Base-by-base conservation (phyloP, 768 basidiomycete species). In the Holtermannia corniformis region DNA sequence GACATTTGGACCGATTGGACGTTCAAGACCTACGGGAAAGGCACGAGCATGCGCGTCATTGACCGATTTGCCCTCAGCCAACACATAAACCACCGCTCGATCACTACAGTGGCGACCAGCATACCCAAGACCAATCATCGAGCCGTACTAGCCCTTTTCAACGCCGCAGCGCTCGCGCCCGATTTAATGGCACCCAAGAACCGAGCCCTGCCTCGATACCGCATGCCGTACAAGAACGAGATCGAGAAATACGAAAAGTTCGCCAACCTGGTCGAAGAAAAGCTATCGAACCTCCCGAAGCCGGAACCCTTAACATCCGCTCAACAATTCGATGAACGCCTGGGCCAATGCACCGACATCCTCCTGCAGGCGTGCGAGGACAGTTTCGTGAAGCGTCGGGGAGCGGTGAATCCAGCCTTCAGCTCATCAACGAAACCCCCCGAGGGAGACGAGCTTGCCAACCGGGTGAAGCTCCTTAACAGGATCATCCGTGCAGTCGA, bases 241-340 rank as follows among this genome's bases (percentile, higher is more conserved):
- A 21, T 5, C 37, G 5, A 16, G 16, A 7, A 12, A 5, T 40
- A 5, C 37, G 19, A 16, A 13, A 16, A 32, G 13, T 7, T 7
- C 10, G 13, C 13, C 5, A 43, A n/a, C 5, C 28, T 41, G 22
- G 49, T 5, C 5, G 5, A 41, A 27, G 22, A 14, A 47, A 51
- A 10, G 32, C 42, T 32, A 32, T n/a, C 4, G 14, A 3, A 3
- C 23, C 43, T 5, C 44, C 52, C 13, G 22, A 21, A 7, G 50
- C 44, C 12, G 55, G 50, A n/a, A 14, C 12, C 3, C 16, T 56
- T n/a, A 51, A 51, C 51, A 52, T 12, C 55, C 55, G 1, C 55
- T 50, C 2, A 7, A 51, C 3, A 12, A 47, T 16, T 4, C 19
- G 22, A 47, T 7, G 41, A 48, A 22, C 24, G n/a, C n/a, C n/a